Conservation (phyloP, 495 filamentous ascomycete genomes). For the Aspergillus sclerotiicarbonarius region DNA sequence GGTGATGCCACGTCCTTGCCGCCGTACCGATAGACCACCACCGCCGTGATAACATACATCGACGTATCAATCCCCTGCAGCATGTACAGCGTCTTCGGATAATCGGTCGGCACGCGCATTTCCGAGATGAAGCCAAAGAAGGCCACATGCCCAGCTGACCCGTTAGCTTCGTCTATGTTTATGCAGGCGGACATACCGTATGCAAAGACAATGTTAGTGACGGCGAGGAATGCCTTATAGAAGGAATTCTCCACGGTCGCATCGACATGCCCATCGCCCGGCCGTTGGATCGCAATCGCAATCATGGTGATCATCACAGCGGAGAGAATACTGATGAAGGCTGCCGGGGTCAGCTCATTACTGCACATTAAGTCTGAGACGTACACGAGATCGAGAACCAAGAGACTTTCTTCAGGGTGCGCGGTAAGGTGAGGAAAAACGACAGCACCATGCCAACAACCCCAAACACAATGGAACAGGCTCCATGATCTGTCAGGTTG, state of each 20-base stretch:
- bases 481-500: slow-evolving; percentile 54
- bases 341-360: slow-evolving; percentile 31
- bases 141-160: slow-evolving; percentile 55
- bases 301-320: slow-evolving; percentile 69
- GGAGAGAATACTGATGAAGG: slow-evolving; percentile 58
- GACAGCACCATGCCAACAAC: slow-evolving; percentile 57
- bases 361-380: background rate
- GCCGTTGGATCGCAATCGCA: slow-evolving; percentile 45
- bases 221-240: slow-evolving; percentile 24
- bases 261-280: slow-evolving; percentile 1
- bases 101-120: slow-evolving; percentile 60
- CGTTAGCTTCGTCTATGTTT: background rate
- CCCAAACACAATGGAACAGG: slow-evolving; percentile 63
- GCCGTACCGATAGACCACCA: slow-evolving; percentile 61
- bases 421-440: slow-evolving; percentile 58
- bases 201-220: slow-evolving; percentile 37
- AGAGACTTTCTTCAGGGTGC: slow-evolving; percentile 54
- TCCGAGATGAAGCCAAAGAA: slow-evolving; percentile 70
- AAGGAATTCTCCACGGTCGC: slow-evolving; percentile 10
- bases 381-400: slow-evolving; percentile 55
- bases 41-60: slow-evolving; percentile 48
- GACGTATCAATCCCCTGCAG: slow-evolving; percentile 56
- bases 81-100: slow-evolving; percentile 54
- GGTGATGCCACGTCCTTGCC: slow-evolving; percentile 60
- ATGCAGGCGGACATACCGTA: slow-evolving; percentile 19